A percentile compares a stretch with the other conserved stretches of the same genome.
phyloP scores from a whole-genome alignment of 805 yeast genomes.

The Lipomyces japonicus region DNA sequence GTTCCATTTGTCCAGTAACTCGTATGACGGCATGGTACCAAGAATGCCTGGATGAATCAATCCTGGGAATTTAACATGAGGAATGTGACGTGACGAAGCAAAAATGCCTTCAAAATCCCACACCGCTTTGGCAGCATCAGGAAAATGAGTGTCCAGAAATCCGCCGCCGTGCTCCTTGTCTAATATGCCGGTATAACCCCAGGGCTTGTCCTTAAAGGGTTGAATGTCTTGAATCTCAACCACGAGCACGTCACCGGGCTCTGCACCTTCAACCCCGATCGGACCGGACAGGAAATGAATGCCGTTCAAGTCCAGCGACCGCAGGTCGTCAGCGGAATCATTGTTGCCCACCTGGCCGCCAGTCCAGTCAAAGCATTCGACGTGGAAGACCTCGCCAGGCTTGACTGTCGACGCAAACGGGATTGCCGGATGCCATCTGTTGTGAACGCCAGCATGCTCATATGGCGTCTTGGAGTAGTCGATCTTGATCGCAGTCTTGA shows the following conservation, averaged over 20 bases:
- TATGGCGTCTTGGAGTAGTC: constrained; percentile 46
- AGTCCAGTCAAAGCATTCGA: constrained; percentile 54
- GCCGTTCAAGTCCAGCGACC: constrained; percentile 44
- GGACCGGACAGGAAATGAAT: constrained; percentile 54
- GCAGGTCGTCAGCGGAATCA: constrained; percentile 49
- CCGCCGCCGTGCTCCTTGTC: constrained; percentile 51
- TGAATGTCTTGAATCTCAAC: constrained; percentile 52
- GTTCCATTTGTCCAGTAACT: constrained; percentile 46
- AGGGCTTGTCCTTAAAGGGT: constrained; percentile 50
- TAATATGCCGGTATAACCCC: constrained; percentile 53
- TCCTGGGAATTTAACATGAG: constrained; percentile 50
- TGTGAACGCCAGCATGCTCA: constrained; percentile 48
- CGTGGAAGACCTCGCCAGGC: constrained; percentile 45
- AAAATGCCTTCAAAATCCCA: constrained; percentile 52
- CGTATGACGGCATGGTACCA: constrained; percentile 49
- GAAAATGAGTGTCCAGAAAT: constrained; percentile 47
- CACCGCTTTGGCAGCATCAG: constrained; percentile 50
- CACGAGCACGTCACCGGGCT: constrained; percentile 47
- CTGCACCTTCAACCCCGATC: constrained; percentile 44
- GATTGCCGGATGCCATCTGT: constrained; percentile 53
- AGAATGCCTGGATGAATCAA: constrained; percentile 51
- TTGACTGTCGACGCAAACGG: constrained; percentile 41
- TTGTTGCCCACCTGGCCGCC: constrained; percentile 50
- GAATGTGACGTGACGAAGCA: constrained; percentile 49
- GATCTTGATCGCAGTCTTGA: constrained; percentile 42